Evolutionary conservation across 345 rosid species (phyloP).

Genomic region (Brassica cretica): DNA sequence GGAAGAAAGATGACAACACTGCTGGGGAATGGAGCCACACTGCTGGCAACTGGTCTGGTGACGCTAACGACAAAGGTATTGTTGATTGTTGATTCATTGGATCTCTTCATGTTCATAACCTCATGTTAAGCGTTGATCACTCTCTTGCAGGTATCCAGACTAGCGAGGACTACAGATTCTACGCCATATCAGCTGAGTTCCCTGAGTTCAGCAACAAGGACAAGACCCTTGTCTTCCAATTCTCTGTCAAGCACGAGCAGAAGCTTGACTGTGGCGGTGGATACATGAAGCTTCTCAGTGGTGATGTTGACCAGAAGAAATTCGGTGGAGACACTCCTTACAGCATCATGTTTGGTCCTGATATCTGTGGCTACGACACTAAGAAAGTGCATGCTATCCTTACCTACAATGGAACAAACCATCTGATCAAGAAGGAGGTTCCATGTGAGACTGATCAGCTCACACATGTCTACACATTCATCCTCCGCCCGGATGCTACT

Average conservation of each 20-base stretch:
- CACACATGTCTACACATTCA: slow-evolving; percentile 83
- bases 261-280: slow-evolving; percentile 99
- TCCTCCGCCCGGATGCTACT: slow-evolving; percentile 92
- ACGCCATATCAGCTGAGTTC: slow-evolving; percentile 95
- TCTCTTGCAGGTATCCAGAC: slow-evolving; percentile 78
- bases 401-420: slow-evolving; percentile 73
- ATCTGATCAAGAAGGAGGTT: slow-evolving; percentile 93
- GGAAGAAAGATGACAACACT: slow-evolving; percentile 84
- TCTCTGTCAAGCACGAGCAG: slow-evolving; percentile 97
- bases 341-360: slow-evolving; percentile 99
- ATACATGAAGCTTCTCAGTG: slow-evolving; percentile 94
- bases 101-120: background rate
- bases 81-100: background rate
- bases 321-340: slow-evolving; percentile 98
- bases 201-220: slow-evolving; percentile 95
- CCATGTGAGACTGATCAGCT: slow-evolving; percentile 99
- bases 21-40: slow-evolving; percentile 97
- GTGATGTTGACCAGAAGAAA: slow-evolving; percentile 81
- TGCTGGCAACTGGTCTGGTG: slow-evolving; percentile 94
- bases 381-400: slow-evolving; percentile 99
- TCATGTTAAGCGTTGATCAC: background rate
- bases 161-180: slow-evolving; percentile 93
- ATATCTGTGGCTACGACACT: slow-evolving; percentile 94
- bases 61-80: slow-evolving; percentile 82
- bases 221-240: slow-evolving; percentile 86